These are phyloP conservation scores for Ulota crispa DNA, from an alignment of 225 moss, liverwort and hornwort genomes.

Conservation along the genomic window DNA sequence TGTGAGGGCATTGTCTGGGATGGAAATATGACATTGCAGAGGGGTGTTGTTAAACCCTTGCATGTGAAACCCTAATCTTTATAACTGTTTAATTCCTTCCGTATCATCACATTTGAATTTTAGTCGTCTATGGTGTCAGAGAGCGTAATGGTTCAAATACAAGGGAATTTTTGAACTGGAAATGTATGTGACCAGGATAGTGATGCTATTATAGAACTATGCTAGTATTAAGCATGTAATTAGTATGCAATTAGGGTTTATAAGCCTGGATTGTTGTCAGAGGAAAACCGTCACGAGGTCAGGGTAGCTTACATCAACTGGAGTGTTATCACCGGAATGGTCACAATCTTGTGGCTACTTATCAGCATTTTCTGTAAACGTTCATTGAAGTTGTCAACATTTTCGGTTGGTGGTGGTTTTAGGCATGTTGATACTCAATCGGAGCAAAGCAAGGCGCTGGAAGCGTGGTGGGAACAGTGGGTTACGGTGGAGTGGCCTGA, in stretches of 20 bases:
- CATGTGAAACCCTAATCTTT: neutral
- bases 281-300: neutral
- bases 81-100: neutral
- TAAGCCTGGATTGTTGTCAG: neutral
- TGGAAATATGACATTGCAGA: neutral
- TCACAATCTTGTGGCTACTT: neutral
- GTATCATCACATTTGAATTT: neutral
- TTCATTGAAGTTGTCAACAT: neutral
- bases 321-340: neutral
- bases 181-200: neutral
- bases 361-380: neutral
- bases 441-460: conserved; percentile 23
- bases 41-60: neutral
- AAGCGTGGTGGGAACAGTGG: conserved; percentile 54
- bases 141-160: neutral
- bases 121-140: neutral
- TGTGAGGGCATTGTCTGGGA: neutral
- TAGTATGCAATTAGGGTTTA: neutral
- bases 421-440: conserved; percentile 6
- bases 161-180: neutral
- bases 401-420: neutral
- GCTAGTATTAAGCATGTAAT: neutral
- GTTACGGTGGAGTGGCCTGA: conserved; percentile 45
- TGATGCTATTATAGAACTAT: neutral
- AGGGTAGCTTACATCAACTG: neutral